Conservation (phyloP, 2,329 filamentous ascomycete genomes). For the Tolypocladium pustulatum region DNA sequence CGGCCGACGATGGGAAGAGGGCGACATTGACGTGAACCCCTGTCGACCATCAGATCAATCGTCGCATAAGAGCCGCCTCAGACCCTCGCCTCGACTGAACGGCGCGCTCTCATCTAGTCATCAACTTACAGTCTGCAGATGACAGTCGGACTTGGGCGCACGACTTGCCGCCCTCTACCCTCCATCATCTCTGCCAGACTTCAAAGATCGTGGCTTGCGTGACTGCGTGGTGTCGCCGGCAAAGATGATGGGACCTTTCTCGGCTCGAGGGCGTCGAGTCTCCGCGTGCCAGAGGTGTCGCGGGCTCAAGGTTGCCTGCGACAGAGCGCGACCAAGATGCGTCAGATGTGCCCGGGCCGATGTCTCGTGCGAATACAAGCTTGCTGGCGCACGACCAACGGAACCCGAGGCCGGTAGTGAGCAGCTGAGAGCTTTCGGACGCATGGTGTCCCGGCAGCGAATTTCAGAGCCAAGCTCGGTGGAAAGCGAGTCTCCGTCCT, state of each 20-base stretch:
- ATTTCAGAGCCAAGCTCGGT: too few species aligned
- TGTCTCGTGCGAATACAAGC: not conserved
- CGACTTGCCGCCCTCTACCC: not conserved
- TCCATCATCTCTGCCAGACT: too few species aligned
- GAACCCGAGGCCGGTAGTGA: not conserved
- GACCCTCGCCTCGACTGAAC: not conserved
- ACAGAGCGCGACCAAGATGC: not conserved
- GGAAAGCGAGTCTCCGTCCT: not conserved
- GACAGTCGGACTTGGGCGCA: not conserved
- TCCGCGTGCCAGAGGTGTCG: not conserved
- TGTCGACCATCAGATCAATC: not conserved
- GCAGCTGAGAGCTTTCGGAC: not conserved
- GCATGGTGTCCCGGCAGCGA: too few species aligned
- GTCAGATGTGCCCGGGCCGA: not conserved
- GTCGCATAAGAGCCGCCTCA: not conserved
- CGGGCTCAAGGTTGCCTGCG: not conserved
- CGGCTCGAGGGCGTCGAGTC: not conserved
- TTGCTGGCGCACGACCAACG: not conserved
- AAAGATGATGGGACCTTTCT: not conserved
- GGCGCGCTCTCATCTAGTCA: too few species aligned
- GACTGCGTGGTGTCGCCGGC: not conserved
- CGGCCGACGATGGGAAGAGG: not conserved
- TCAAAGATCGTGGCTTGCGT: too few species aligned
- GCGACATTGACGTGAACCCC: not conserved
- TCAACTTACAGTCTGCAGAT: not conserved